Evolutionary conservation across 1,139 yeast genomes (phyloP), one percentile per base, ranked within the genome.

Genomic region (Diutina ranongensis): DNA sequence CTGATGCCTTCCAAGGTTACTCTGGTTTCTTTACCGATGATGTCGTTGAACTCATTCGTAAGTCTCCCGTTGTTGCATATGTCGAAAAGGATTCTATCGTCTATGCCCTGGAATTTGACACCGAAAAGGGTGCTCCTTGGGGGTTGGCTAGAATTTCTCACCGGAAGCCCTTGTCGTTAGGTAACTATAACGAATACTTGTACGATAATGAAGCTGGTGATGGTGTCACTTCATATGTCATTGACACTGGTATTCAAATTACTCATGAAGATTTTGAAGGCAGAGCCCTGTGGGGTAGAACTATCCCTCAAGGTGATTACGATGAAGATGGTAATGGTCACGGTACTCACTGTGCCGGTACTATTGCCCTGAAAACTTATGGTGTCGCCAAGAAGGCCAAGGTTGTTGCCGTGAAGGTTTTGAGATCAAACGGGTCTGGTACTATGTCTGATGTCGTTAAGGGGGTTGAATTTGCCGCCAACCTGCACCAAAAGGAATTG

Each of bases 271-370:
- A 88, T 59, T 88, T 89, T 58, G 89, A 73, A 48, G 95, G 95
- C 51, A 83, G 98, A 65, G 98, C 97, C 51, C 60, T 57, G 44
- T 89, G 97, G 97, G 97, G 97, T 57, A 76, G 81, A 57, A 88
- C 97, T 44, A 74, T 92, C 54, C 96, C 97, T 47, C 59, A 65
- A 44, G 92, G 87, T 54, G 96, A 89, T 60, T 73, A 71, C 45
- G 95, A 89, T 58, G 61, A 68, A 46, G 97, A 92, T 63, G 95
- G 94, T 47, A 89, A 89, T 61, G 98, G 97, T 47, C 98, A 92
- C 68, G 94, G 94, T 51, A 83, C 94, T 48, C 94, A 84, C 61
- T 83, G 89, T 72, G 89, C 94, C 22, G 94, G 94, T 65, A 81
- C 87, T 45, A 81, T 83, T 58, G 94, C 80, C 35, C 81, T 92